Percentiles rank a stretch among this genome's conserved stretches.
Evolutionary conservation across 1,139 yeast species (phyloP).

Genomic region (Candida tropicalis): DNA sequence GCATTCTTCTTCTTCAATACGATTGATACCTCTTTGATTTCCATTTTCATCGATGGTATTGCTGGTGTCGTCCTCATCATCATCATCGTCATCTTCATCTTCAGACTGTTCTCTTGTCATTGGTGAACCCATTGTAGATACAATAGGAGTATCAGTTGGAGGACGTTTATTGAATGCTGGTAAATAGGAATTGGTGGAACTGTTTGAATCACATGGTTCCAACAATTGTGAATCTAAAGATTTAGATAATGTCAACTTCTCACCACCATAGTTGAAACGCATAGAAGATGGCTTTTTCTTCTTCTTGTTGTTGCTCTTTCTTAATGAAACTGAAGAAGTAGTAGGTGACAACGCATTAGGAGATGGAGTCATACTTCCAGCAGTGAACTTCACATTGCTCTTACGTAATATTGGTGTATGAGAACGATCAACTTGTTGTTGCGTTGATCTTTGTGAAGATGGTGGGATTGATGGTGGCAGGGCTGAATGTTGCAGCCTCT

Average conservation of each 20-base stretch:
- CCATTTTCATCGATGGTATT: slow-evolving; percentile 12
- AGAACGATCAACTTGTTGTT: background rate
- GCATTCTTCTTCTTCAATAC: slow-evolving; percentile 10
- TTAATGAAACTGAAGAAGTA: slow-evolving; percentile 8
- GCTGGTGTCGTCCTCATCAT: slow-evolving; percentile 11
- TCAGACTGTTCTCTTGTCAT: slow-evolving; percentile 34
- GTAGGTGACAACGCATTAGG: slow-evolving; percentile 17
- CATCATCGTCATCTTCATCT: slow-evolving; percentile 23
- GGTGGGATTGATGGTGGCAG: background rate
- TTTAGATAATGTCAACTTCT: slow-evolving; percentile 25
- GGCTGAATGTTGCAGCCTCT: background rate
- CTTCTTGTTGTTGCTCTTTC: slow-evolving; percentile 1
- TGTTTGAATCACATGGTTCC: slow-evolving; percentile 22
- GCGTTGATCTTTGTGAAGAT: background rate
- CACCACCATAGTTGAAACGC: slow-evolving; percentile 18
- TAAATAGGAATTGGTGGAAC: slow-evolving; percentile 23
- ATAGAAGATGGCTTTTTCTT: slow-evolving; percentile 5
- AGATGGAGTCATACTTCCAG: slow-evolving; percentile 16
- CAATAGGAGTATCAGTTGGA: slow-evolving; percentile 70
- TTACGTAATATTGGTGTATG: slow-evolving; percentile 1
- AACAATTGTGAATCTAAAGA: slow-evolving; percentile 33
- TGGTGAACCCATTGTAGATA: slow-evolving; percentile 59
- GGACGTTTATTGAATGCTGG: slow-evolving; percentile 73
- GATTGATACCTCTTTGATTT: slow-evolving; percentile 7
- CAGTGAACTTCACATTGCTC: slow-evolving; percentile 11